Evolutionary conservation across 2,329 filamentous ascomycete genomes (phyloP).

Genomic region (Alternaria angustiovoidea): DNA sequence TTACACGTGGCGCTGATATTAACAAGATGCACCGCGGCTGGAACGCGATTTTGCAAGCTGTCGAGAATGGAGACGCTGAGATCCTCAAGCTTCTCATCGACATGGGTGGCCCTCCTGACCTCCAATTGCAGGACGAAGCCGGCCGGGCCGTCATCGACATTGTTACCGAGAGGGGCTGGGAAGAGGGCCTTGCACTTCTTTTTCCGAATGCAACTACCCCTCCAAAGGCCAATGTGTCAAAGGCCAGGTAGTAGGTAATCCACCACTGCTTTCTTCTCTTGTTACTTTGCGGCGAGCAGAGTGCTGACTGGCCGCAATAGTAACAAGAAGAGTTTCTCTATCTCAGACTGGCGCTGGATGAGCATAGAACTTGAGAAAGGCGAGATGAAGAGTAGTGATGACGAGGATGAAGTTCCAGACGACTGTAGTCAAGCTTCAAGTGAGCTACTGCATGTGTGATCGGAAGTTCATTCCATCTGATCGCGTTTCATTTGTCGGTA

Average conservation of each 20-base stretch:
- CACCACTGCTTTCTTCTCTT: conserved; percentile 7
- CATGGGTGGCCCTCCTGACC: conserved; percentile 40
- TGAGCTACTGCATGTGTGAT: conserved; percentile 10
- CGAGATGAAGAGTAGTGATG: conserved; percentile 7
- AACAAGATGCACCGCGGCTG: conserved; percentile 61
- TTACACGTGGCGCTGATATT: conserved; percentile 70
- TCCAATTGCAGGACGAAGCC: conserved; percentile 41
- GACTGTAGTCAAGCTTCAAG: conserved; percentile 19
- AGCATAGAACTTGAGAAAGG: conserved; percentile 8
- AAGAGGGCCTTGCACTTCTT: conserved; percentile 45
- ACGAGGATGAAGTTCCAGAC: conserved; percentile 13
- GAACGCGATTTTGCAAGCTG: conserved; percentile 47
- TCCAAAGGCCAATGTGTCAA: conserved; percentile 5
- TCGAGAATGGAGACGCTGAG: conserved; percentile 47
- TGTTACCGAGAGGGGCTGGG: conserved; percentile 48
- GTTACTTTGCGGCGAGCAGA: conserved; percentile 4
- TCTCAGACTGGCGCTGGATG: conserved; percentile 24
- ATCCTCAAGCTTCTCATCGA: conserved; percentile 47
- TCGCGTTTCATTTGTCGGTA: background rate
- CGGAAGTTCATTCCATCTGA: background rate
- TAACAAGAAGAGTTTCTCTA: conserved; percentile 17
- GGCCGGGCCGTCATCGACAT: conserved; percentile 45
- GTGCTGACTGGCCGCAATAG: conserved; percentile 6
- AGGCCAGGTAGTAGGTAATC: conserved; percentile 40
- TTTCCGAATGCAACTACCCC: conserved; percentile 34